Conservation (phyloP, 768 basidiomycete genomes). For the Coprinopsis cinerea region DNA sequence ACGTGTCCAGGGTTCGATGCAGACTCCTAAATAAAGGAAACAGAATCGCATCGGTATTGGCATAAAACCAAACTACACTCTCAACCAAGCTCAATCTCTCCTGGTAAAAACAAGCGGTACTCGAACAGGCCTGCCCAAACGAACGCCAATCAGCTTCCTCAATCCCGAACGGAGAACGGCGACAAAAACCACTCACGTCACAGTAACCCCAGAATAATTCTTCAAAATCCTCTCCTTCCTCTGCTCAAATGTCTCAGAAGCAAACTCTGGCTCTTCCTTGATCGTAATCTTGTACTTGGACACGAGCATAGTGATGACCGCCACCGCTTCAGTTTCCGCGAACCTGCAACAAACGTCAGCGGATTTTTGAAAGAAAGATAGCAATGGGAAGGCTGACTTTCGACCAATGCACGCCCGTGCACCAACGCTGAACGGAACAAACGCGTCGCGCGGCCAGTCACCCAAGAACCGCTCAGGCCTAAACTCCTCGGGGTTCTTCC, state of each 20-base stretch:
- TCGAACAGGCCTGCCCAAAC: conserved; percentile 4
- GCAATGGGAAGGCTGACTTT: conserved; percentile 21
- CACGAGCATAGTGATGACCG: conserved; percentile 40
- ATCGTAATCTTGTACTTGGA: conserved; percentile 38
- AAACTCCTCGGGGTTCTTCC: conserved; percentile 38
- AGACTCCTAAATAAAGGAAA: too few relatives aligned
- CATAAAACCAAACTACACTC: too few relatives aligned
- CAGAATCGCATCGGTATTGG: too few relatives aligned
- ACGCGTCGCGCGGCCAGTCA: conserved; percentile 17
- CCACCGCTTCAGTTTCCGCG: conserved; percentile 41
- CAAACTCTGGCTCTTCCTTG: conserved; percentile 43
- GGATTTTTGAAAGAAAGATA: not conserved
- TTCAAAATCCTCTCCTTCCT: conserved; percentile 33
- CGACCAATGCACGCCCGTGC: conserved; percentile 39
- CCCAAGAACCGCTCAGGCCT: conserved; percentile 17
- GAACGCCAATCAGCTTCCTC: not conserved
- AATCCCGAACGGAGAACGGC: not conserved
- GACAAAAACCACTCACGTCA: conserved; percentile 1
- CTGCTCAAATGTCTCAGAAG: conserved; percentile 36
- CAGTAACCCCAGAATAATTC: conserved; percentile 25
- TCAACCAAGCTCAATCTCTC: not conserved
- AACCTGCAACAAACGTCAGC: conserved; percentile 23
- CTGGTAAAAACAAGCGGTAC: conserved; percentile 9
- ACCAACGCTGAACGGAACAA: conserved; percentile 16
- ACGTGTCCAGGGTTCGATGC: too few relatives aligned